Percentiles rank a stretch among this genome's conserved stretches.
Conservation (phyloP, 768 basidiomycete genomes). For the Mycena vitilis region DNA sequence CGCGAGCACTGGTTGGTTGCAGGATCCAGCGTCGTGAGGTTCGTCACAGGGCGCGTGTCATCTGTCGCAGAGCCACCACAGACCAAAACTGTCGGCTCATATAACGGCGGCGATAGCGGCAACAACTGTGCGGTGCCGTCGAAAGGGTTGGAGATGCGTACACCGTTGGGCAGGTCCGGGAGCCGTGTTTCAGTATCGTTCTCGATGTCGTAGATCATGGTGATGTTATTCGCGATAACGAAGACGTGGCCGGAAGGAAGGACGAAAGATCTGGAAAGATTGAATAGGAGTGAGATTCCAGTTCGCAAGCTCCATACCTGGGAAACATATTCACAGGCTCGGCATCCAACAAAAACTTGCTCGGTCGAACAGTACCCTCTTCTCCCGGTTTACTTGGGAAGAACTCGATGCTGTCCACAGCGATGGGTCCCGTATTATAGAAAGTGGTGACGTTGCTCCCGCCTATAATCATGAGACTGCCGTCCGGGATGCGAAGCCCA, state of each 20-base stretch:
- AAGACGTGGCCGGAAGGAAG: constrained; percentile 65
- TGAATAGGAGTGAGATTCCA: constrained; percentile 42
- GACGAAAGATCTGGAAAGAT: constrained; percentile 54
- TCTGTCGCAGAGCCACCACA: constrained; percentile 43
- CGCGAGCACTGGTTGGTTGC: constrained; percentile 49
- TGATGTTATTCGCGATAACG: constrained; percentile 66
- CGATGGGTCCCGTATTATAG: constrained; percentile 28
- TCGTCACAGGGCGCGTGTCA: constrained; percentile 29
- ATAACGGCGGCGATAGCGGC: constrained; percentile 45
- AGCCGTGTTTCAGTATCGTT: constrained; percentile 59
- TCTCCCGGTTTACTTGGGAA: constrained; percentile 38
- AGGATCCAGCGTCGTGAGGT: constrained; percentile 40
- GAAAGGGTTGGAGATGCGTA: constrained; percentile 55
- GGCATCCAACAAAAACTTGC: constrained; percentile 36
- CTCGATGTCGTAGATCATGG: constrained; percentile 42
- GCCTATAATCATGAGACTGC: constrained; percentile 43
- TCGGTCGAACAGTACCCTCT: constrained; percentile 27
- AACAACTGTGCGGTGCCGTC: constrained; percentile 44
- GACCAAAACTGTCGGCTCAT: constrained; percentile 44
- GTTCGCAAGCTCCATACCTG: constrained; percentile 23
- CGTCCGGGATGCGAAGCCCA: constrained; percentile 37
- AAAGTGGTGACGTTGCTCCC: constrained; percentile 49
- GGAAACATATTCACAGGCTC: constrained; percentile 40
- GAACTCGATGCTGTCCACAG: constrained; percentile 37
- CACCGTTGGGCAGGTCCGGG: constrained; percentile 65